Percentiles rank a stretch among this genome's conserved stretches.
phyloP scores from a whole-genome alignment of 257 asterid species.

The Nicotiana otophora region DNA sequence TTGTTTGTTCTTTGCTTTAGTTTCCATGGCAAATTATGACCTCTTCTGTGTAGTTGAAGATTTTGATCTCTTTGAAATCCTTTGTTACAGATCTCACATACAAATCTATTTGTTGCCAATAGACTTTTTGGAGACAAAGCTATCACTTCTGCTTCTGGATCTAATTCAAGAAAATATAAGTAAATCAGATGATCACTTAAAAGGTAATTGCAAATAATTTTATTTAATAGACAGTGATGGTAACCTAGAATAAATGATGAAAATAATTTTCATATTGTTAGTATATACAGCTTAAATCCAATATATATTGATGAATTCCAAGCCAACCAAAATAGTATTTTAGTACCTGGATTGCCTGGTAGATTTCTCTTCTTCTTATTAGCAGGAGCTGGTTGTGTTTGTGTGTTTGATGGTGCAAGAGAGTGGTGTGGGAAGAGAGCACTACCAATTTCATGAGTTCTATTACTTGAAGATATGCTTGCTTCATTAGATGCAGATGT shows the following conservation, averaged over 20 bases:
- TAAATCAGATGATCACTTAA: background rate
- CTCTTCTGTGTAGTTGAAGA: slow-evolving; percentile 61
- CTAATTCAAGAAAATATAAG: slow-evolving; percentile 16
- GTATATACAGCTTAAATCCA: background rate
- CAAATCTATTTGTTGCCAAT: slow-evolving; percentile 63
- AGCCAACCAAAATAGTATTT: background rate
- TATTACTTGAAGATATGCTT: slow-evolving; percentile 46
- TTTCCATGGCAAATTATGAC: slow-evolving; percentile 77
- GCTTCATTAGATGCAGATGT: slow-evolving; percentile 70
- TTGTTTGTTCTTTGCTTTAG: slow-evolving; percentile 51
- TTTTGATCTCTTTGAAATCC: slow-evolving; percentile 77
- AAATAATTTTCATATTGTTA: background rate
- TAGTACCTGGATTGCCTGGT: slow-evolving; percentile 72
- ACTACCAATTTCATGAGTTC: slow-evolving; percentile 29
- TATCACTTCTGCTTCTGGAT: slow-evolving; percentile 69
- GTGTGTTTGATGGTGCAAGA: slow-evolving; percentile 17
- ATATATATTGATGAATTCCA: background rate
- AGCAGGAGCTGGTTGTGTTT: slow-evolving; percentile 27
- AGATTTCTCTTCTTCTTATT: slow-evolving; percentile 60
- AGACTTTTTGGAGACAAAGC: slow-evolving; percentile 57
- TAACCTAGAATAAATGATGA: background rate
- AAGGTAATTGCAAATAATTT: background rate
- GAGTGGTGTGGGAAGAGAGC: slow-evolving; percentile 7
- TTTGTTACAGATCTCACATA: slow-evolving; percentile 72
- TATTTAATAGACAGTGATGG: background rate